Evolutionary conservation across 257 asterid genomes (phyloP).

Genomic region (Nicotiana undulata): DNA sequence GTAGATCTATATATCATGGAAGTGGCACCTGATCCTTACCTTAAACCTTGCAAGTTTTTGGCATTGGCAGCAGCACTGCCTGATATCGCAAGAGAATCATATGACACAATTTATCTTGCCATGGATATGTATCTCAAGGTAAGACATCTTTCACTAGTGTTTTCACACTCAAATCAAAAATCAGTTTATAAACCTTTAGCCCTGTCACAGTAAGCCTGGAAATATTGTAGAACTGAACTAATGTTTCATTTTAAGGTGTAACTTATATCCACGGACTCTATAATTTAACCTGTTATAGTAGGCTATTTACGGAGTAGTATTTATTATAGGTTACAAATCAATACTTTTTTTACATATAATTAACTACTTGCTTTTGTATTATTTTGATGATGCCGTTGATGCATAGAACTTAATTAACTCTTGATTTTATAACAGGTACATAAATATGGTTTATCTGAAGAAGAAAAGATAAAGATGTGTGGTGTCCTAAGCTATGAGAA

Average conservation of each 20-base stretch:
- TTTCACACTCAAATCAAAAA: not conserved
- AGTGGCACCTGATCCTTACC: slow-evolving; percentile 56
- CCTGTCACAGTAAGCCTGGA: not conserved
- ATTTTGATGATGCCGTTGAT: no score
- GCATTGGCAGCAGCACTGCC: slow-evolving; percentile 39
- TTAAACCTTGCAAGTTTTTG: slow-evolving; percentile 35
- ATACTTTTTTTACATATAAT: not conserved
- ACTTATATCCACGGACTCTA: not conserved
- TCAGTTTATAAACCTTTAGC: not conserved
- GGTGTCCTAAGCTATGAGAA: slow-evolving; percentile 36
- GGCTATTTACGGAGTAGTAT: not conserved
- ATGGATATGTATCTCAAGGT: slow-evolving; percentile 52
- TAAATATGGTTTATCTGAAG: slow-evolving; percentile 20
- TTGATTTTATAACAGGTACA: slow-evolving; percentile 31
- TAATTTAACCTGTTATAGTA: no score
- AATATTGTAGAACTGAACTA: not conserved
- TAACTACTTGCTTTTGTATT: not conserved
- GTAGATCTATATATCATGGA: slow-evolving; percentile 46
- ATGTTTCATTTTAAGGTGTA: not conserved
- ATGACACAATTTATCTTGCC: slow-evolving; percentile 39
- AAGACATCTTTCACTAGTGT: not conserved
- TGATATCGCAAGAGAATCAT: slow-evolving; percentile 40
- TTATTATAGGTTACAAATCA: not conserved
- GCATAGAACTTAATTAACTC: not conserved
- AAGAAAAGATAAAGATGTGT: slow-evolving; percentile 38